phyloP scores from a whole-genome alignment of 352 stramenopile species.

The Globisporangium rhizosaccharum region DNA sequence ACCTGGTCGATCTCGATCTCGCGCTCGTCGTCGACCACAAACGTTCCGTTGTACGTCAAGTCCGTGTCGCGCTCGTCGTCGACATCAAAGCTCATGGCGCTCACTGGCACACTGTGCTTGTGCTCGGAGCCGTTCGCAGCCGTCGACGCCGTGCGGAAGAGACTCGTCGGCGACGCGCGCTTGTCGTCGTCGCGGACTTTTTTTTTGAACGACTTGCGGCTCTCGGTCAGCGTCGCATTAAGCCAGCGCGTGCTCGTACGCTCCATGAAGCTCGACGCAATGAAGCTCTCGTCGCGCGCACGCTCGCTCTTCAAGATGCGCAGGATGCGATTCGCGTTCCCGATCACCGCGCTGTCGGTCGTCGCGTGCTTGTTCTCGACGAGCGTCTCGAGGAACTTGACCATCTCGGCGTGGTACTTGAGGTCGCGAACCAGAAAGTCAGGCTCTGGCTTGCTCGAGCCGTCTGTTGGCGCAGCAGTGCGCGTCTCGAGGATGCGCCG shows the following conservation, averaged over 20 bases:
- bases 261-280: conserved; percentile 55
- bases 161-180: not conserved
- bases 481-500: conserved; percentile 70
- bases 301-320: conserved; percentile 65
- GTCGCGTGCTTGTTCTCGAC: conserved; percentile 38
- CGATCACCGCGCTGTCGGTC: conserved; percentile 43
- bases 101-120: conserved; percentile 2
- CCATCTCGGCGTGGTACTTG: conserved; percentile 58
- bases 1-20: conserved; percentile 20
- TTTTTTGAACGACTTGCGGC: conserved; percentile 11
- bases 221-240: conserved; percentile 63
- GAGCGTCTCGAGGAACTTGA: conserved; percentile 46
- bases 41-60: conserved; percentile 42
- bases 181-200: conserved; percentile 10
- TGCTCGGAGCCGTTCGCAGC: conserved; percentile 1
- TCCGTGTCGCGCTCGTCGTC: conserved; percentile 34
- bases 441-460: conserved; percentile 24
- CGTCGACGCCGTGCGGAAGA: not conserved
- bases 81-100: conserved; percentile 42
- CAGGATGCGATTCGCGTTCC: conserved; percentile 70
- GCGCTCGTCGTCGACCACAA: conserved; percentile 45
- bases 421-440: conserved; percentile 58
- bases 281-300: conserved; percentile 40
- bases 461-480: conserved; percentile 22
- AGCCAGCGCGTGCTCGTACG: conserved; percentile 52